These are phyloP conservation scores for Ogataea nakhonphanomensis DNA, from an alignment of 805 yeast genomes.

Conservation along the genomic window DNA sequence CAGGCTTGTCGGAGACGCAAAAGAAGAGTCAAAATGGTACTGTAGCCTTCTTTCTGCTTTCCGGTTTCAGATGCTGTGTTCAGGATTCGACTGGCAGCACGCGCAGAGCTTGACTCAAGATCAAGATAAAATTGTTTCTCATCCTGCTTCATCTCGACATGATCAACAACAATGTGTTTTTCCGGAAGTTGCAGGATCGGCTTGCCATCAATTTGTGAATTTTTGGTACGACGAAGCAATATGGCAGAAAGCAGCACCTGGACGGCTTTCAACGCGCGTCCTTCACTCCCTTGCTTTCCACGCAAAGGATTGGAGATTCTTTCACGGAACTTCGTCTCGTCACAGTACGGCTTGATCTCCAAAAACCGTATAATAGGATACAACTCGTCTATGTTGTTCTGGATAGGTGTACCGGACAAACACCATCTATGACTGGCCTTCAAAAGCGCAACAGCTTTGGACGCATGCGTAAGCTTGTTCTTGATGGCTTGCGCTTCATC, in stretches of 20 bases:
- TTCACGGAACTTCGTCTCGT: constrained; percentile 49
- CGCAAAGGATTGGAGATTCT: constrained; percentile 59
- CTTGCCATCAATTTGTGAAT: constrained; percentile 69
- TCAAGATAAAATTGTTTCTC: constrained; percentile 56
- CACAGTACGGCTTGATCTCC: constrained; percentile 59
- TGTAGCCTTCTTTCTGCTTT: constrained; percentile 36
- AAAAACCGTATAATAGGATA: constrained; percentile 51
- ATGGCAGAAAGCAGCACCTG: constrained; percentile 71
- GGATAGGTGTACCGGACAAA: constrained; percentile 59
- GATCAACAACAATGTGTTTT: constrained; percentile 47
- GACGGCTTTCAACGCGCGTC: constrained; percentile 50
- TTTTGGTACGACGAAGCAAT: constrained; percentile 71
- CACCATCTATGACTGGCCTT: constrained; percentile 44
- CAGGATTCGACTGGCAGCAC: constrained; percentile 47
- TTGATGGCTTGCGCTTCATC: constrained; percentile 59
- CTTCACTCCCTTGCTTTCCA: constrained; percentile 26
- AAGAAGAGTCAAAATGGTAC: constrained; percentile 65
- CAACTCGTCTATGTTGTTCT: constrained; percentile 51
- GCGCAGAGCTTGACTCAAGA: constrained; percentile 53
- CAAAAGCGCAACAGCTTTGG: constrained; percentile 43
- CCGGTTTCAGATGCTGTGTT: constrained; percentile 14
- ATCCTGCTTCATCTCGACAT: constrained; percentile 48
- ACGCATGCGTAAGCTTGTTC: constrained; percentile 45
- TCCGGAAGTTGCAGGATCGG: constrained; percentile 70
- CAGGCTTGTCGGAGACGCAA: constrained; percentile 85